Evolutionary conservation across 805 yeast genomes (phyloP).

Genomic region (Candida nitratophila): DNA sequence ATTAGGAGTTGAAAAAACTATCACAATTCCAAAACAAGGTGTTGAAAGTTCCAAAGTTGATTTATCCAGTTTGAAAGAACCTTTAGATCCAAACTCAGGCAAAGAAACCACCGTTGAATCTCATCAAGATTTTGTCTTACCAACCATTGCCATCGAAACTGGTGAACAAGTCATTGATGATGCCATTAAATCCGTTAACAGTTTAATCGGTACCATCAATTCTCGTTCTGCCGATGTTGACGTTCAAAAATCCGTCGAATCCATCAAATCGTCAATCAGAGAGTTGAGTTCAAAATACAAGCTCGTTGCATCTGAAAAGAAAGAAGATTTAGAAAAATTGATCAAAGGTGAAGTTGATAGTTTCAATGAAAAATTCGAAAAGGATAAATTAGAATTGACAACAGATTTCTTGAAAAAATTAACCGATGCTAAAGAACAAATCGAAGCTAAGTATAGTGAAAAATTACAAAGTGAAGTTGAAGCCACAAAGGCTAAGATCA

Average conservation of each 20-base stretch:
- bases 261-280: constrained; percentile 14
- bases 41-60: constrained; percentile 27
- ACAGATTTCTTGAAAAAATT: constrained; percentile 53
- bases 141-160: constrained; percentile 23
- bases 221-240: constrained; percentile 13
- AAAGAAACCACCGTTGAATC: constrained; percentile 7
- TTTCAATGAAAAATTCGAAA: constrained; percentile 21
- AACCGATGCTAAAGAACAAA: constrained; percentile 49
- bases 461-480: constrained; percentile 59
- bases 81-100: constrained; percentile 8
- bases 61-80: constrained; percentile 6
- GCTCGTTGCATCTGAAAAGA: constrained; percentile 12
- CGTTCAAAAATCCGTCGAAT: constrained; percentile 14
- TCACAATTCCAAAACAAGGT: constrained; percentile 33
- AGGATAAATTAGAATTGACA: constrained; percentile 51
- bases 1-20: constrained; percentile 32
- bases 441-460: constrained; percentile 52
- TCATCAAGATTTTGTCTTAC: constrained; percentile 14
- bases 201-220: constrained; percentile 25
- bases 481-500: constrained; percentile 56
- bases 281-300: constrained; percentile 16
- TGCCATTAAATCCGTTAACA: constrained; percentile 28
- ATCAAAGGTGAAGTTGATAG: constrained; percentile 24
- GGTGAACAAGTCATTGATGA: constrained; percentile 27
- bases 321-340: constrained; percentile 13